phyloP scores from a whole-genome alignment of 768 basidiomycete species.

The Leucocoprinus sp. region DNA sequence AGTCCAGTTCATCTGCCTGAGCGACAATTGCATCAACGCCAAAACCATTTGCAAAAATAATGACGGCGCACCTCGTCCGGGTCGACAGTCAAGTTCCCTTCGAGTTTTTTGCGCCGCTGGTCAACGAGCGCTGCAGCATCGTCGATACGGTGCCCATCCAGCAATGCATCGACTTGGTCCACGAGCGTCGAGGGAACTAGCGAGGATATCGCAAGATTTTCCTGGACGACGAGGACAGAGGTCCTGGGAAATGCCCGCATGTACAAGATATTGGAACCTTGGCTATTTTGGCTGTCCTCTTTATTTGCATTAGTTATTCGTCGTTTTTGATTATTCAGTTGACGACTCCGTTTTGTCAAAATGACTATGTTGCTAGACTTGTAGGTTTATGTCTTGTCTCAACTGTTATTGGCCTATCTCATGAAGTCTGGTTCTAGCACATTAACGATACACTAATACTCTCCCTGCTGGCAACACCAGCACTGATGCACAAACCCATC shows the following conservation, averaged over 20 bases:
- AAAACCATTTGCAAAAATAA: not conserved
- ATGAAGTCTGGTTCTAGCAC: too few species aligned
- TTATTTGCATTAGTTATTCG: not conserved
- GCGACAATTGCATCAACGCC: not conserved
- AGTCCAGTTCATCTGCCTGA: constrained; percentile 62
- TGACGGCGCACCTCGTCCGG: constrained; percentile 40
- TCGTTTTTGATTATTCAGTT: not conserved
- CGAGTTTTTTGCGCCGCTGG: constrained; percentile 48
- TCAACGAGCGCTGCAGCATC: constrained; percentile 60
- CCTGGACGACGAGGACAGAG: constrained; percentile 55
- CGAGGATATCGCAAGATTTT: constrained; percentile 48
- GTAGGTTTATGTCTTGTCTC: too few species aligned
- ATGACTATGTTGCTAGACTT: too few species aligned
- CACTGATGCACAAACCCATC: too few species aligned
- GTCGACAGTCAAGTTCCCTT: constrained; percentile 42
- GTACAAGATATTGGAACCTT: not conserved
- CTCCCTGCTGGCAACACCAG: too few species aligned
- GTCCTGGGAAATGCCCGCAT: constrained; percentile 49
- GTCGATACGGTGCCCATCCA: constrained; percentile 54
- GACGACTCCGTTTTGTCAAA: too few species aligned
- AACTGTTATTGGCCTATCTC: too few species aligned
- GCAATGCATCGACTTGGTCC: constrained; percentile 62
- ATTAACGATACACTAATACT: too few species aligned
- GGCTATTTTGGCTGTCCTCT: not conserved
- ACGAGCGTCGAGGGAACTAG: constrained; percentile 66